Percentiles rank a stretch among this genome's conserved stretches.
These are phyloP conservation scores for Macroventuria anomochaeta DNA, from an alignment of 2,329 filamentous ascomycete species.

Conservation along the genomic window DNA sequence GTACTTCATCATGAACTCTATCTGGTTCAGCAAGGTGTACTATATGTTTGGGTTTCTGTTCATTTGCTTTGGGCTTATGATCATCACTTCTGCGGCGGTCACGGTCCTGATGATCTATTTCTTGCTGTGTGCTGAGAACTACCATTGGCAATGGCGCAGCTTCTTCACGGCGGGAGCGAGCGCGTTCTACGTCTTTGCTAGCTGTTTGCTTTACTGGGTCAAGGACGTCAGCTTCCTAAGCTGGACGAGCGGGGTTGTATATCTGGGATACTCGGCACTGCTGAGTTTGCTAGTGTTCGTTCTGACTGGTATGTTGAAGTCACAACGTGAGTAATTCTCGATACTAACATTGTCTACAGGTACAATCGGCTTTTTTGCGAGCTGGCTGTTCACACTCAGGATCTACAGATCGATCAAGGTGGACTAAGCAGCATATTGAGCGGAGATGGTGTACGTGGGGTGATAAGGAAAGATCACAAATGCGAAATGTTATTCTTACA, in stretches of 20 bases:
- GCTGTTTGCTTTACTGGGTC: constrained; percentile 89
- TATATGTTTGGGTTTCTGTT: constrained; percentile 99
- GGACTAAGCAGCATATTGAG: constrained; percentile 62
- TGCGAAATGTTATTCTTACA: not conserved
- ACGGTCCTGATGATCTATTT: constrained; percentile 97
- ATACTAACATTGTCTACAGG: constrained; percentile 60
- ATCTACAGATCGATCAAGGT: constrained; percentile 99
- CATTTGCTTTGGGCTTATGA: constrained; percentile 96
- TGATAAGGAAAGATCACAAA: too few species aligned
- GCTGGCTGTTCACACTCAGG: constrained; percentile 90
- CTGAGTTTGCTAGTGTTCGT: constrained; percentile 93
- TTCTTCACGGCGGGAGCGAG: constrained; percentile 92
- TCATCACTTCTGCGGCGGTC: constrained; percentile 89
- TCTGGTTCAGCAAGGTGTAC: constrained; percentile 99
- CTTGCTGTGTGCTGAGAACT: constrained; percentile 93
- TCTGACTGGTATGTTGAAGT: constrained; percentile 75
- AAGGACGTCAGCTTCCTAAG: constrained; percentile 86
- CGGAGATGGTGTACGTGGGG: too few species aligned
- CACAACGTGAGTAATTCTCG: not conserved
- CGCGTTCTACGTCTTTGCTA: constrained; percentile 88
- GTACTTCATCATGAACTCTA: constrained; percentile 98
- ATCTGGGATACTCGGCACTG: constrained; percentile 89
- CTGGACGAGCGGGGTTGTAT: constrained; percentile 85
- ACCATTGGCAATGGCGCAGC: constrained; percentile 98
- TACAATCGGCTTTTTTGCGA: constrained; percentile 93